A percentile compares a stretch with the other conserved stretches of the same genome.
Evolutionary conservation across 129 eudicot species (phyloP).

Genomic region (Gnaphalium uliginosum): DNA sequence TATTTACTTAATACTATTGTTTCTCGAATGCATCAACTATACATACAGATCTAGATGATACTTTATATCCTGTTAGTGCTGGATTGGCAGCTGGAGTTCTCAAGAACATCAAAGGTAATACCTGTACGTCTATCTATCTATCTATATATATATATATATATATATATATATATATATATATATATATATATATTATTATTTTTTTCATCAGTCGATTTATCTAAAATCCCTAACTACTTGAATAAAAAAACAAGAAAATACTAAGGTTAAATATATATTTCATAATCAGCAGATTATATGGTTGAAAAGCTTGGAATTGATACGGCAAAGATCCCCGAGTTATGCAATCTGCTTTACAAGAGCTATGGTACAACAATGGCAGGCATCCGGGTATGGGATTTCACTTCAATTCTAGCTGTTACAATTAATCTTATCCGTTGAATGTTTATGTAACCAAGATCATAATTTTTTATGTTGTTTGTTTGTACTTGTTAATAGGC

Average conservation of each 20-base stretch:
- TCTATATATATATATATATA: too few relatives aligned
- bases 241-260: neutral
- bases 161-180: too few relatives aligned
- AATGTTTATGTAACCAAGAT: neutral
- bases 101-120: constrained; percentile 72
- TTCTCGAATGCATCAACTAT: neutral
- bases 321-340: constrained; percentile 52
- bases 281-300: constrained; percentile 62
- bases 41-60: constrained; percentile 80
- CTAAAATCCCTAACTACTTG: neutral
- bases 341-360: constrained; percentile 72
- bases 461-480: neutral
- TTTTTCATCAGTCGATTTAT: neutral
- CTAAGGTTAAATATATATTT: neutral
- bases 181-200: too few relatives aligned
- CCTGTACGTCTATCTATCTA: constrained; percentile 27
- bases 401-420: neutral
- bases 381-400: constrained; percentile 74
- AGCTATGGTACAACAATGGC: constrained; percentile 97
- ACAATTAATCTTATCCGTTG: neutral
- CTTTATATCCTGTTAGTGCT: constrained; percentile 79
- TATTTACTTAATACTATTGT: neutral
- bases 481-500: constrained; percentile 48
- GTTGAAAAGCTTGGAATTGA: constrained; percentile 85
- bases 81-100: constrained; percentile 69